Base-by-base conservation (phyloP, 2,329 filamentous ascomycete genomes). In the Hypoxylon sp. region DNA sequence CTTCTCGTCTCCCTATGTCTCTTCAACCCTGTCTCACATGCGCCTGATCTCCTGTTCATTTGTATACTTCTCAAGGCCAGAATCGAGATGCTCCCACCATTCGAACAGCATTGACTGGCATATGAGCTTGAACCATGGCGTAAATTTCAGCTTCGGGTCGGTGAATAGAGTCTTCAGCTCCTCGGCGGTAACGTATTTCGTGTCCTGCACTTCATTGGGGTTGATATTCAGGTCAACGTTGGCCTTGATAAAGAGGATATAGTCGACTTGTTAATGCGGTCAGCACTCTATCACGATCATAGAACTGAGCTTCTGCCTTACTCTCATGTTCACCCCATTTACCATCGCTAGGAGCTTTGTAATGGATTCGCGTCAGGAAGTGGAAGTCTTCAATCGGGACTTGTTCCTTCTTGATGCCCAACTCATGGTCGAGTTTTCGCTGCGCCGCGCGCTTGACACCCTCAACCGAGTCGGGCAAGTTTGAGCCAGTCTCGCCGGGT, bases 251-350 rank as follows among this genome's bases (percentile, higher is more conserved):
- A 99, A 98, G 60, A 99, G 89, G 71, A 99, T 99, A 80, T 99
- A 99, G 80, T 99, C 96, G 77, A 99, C 94, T 96, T 70, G 14
- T 34, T 32, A 3, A 47, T 48, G 23, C 6, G 14, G 27, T 66
- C 46, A 72, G 75, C 56, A 75, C 19, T 50, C 25, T 41, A 27
- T 61, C 23, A n/a, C 16, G 45, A 29, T n/a, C 19, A 12, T 27
- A 14, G 7, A 23, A 21, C 37, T 30, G 29, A 34, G 32, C 14
- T 5, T 32, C 25, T 30, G 19, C 39, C 63, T 81, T 84, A 97
- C 94, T 94, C 84, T 99, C 96, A 78, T 99, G 96, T 83, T 99
- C 96, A 73, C 96, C 96, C 96, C 96, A 99, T 83, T 97, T 95
- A 61, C 96, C 96, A 75, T 98, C 92, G 78, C 94, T 97, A 3